These are phyloP conservation scores for Ceratocystis cubensis DNA, from an alignment of 2,329 filamentous ascomycete species.

Conservation along the genomic window DNA sequence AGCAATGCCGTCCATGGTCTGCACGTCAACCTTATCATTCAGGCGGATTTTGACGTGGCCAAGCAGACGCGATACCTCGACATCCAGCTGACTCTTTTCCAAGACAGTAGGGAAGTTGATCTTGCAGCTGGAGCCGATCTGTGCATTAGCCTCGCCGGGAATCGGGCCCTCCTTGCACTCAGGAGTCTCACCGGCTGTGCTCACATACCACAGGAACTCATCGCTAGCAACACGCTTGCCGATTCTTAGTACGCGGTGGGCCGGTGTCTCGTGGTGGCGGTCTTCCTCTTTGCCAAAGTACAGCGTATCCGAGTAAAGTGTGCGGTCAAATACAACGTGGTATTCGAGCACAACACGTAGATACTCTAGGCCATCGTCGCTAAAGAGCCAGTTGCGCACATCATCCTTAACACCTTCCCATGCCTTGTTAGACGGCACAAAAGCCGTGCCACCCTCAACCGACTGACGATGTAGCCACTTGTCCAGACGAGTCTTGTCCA, in stretches of 20 bases:
- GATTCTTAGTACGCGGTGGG: neutral
- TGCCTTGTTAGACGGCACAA: constrained; percentile 71
- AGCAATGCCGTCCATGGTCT: constrained; percentile 55
- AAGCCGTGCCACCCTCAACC: constrained; percentile 57
- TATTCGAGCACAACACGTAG: constrained; percentile 68
- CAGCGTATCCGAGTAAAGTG: constrained; percentile 72
- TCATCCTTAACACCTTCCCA: constrained; percentile 59
- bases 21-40: constrained; percentile 57
- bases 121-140: constrained; percentile 16
- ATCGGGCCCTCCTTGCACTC: constrained; percentile 17
- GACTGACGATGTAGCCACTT: constrained; percentile 43
- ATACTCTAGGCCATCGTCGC: constrained; percentile 58
- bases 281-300: constrained; percentile 35
- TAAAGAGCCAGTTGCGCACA: constrained; percentile 79
- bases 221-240: constrained; percentile 22
- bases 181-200: constrained; percentile 4
- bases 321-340: constrained; percentile 60
- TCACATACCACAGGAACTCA: constrained; percentile 18
- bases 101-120: constrained; percentile 43
- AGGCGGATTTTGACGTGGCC: constrained; percentile 59
- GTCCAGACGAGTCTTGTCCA: constrained; percentile 60
- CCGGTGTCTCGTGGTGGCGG: neutral
- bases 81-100: constrained; percentile 48
- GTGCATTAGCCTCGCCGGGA: constrained; percentile 10
- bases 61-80: constrained; percentile 59